These are phyloP conservation scores for Cornus suecica DNA, from an alignment of 148 eudicot genomes.

Conservation along the genomic window DNA sequence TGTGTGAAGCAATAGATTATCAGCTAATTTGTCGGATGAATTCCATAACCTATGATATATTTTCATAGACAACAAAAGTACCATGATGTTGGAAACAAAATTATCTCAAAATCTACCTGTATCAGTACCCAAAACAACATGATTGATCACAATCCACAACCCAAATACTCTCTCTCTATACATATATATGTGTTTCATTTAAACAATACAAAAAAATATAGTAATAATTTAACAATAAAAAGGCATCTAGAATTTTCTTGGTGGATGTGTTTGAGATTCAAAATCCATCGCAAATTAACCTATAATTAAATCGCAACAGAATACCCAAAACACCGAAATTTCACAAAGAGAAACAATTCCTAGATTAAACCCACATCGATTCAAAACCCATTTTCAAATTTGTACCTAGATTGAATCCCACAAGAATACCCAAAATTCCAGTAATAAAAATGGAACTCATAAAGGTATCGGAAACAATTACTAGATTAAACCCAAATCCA, in stretches of 20 bases:
- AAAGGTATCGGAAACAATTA: background rate
- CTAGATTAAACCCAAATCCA: background rate
- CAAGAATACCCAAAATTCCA: background rate
- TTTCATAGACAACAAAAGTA: background rate
- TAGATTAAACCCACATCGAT: too few species aligned
- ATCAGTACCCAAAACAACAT: too few species aligned
- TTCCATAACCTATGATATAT: background rate
- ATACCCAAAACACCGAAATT: too few species aligned
- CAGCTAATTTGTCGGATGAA: background rate
- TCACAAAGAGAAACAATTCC: too few species aligned
- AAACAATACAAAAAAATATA: too few species aligned
- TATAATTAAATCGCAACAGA: too few species aligned
- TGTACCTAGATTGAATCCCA: background rate
- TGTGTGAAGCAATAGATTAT: background rate
- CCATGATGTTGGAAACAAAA: background rate
- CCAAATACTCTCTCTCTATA: too few species aligned
- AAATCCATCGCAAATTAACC: too few species aligned
- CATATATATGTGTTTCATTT: too few species aligned
- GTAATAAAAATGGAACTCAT: background rate
- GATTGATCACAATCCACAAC: background rate
- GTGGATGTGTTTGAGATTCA: background rate
- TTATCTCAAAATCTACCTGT: background rate
- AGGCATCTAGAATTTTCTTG: background rate
- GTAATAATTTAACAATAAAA: too few species aligned
- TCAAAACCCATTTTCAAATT: background rate